Percentiles rank a stretch among this genome's conserved stretches.
phyloP scores from a whole-genome alignment of 441 rosid species.

The Melastoma candidum region DNA sequence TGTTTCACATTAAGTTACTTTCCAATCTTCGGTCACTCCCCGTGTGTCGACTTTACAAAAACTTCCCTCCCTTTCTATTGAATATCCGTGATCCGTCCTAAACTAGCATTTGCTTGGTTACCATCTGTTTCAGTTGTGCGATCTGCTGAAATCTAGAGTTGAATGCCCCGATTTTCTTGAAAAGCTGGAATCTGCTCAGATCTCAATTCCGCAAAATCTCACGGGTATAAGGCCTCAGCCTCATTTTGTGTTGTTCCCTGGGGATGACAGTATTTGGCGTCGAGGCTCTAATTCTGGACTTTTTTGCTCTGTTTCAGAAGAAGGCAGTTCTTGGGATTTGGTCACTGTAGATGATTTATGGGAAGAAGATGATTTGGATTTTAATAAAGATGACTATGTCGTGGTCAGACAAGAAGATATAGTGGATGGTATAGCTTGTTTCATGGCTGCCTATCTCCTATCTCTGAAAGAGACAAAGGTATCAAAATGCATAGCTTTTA shows the following conservation, averaged over 20 bases:
- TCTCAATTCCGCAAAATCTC: slow-evolving; percentile 37
- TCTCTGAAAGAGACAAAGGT: slow-evolving; percentile 91
- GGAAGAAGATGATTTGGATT: slow-evolving; percentile 41
- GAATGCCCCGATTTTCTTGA: slow-evolving; percentile 64
- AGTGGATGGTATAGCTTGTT: slow-evolving; percentile 87
- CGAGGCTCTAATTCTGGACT: background rate
- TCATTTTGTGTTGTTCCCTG: slow-evolving; percentile 3
- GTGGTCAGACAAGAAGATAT: slow-evolving; percentile 93
- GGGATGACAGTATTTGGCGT: background rate
- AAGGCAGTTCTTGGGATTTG: slow-evolving; percentile 81
- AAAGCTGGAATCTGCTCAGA: slow-evolving; percentile 59
- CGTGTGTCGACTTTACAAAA: too few relatives aligned
- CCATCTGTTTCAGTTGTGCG: slow-evolving; percentile 46
- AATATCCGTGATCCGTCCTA: too few relatives aligned
- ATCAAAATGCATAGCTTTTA: slow-evolving; percentile 8
- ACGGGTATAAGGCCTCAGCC: slow-evolving; percentile 33
- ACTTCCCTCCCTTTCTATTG: too few relatives aligned
- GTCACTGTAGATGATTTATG: slow-evolving; percentile 68
- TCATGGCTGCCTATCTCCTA: slow-evolving; percentile 80
- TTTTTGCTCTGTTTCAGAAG: slow-evolving; percentile 33
- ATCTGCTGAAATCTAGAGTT: slow-evolving; percentile 78
- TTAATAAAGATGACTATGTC: slow-evolving; percentile 67
- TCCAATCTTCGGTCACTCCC: too few relatives aligned
- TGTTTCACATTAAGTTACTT: too few relatives aligned
- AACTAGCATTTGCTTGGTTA: too few relatives aligned